Base-by-base conservation (phyloP, 2,329 filamentous ascomycete genomes). In the Pseudogymnoascus sp. region DNA sequence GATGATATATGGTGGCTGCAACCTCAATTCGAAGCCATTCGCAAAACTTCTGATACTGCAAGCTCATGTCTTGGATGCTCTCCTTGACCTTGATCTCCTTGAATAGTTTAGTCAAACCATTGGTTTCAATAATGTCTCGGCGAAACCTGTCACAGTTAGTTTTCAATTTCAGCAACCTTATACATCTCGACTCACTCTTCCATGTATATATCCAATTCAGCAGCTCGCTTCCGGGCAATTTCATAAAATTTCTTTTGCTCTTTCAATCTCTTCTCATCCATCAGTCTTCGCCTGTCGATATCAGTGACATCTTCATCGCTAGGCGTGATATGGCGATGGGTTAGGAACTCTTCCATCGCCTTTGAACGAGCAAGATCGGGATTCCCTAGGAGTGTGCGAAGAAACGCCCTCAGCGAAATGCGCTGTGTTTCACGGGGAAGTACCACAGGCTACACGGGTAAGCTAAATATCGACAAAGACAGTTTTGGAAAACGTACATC, bases 1-100 rank as follows among this genome's bases (percentile, higher is more conserved):
- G 81, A 75, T 99, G 95, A 73, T 99, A 99, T 64, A 98, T 86
- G 22, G 95, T 97, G 41, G 95, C 95, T 24, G 95, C 95, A 59
- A 99, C 88, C 77, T 99, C 95, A 71, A 99, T 99, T 40, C 95
- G 88, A 60, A 98, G 80, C 95, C 95, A 99, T 75, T 99, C 95
- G 16, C 93, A 93, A 73, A 99, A 98, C 74, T 98, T 99, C 72
- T 95, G 90, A 75, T 98, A 98, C 74, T 98, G 93, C 10, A 96
- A 88, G 72, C 91, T 96, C 61, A 99, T 82, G 69, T 97, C 91
- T 67, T 86, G 84, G 61, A 99, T 93, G 3, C 84, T 91, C 65
- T 90, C 82, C 78, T 98, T 98, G 63, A 92, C 88, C 70, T 89
- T 90, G 75, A 99, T 96, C 74, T 98, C 95, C 64, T 89, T 84